These are phyloP conservation scores for Scolecobasidium constrictum DNA, from an alignment of 2,329 filamentous ascomycete species.

Conservation along the genomic window DNA sequence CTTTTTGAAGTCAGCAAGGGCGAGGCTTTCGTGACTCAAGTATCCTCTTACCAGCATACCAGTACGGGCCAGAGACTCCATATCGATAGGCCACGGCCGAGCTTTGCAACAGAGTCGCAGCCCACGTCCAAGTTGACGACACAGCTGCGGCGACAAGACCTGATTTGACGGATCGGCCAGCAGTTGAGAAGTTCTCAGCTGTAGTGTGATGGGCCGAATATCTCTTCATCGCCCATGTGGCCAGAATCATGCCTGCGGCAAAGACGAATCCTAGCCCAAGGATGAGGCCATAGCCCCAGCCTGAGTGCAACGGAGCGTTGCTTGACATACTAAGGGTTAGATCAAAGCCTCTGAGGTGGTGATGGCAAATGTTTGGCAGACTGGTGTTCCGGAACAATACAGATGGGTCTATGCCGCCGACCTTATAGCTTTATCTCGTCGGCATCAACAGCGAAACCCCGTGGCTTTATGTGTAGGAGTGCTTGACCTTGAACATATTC, in stretches of 20 bases:
- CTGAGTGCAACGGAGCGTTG: neutral
- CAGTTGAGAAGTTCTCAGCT: conserved; percentile 21
- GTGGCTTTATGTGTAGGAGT: no score
- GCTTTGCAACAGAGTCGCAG: conserved; percentile 22
- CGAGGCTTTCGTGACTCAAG: no score
- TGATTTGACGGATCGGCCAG: conserved; percentile 19
- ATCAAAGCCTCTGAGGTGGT: no score
- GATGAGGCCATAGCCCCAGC: conserved; percentile 21
- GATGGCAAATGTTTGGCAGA: no score
- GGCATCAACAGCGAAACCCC: no score
- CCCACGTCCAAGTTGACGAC: conserved; percentile 13
- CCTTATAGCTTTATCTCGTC: no score
- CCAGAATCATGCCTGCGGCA: conserved; percentile 17
- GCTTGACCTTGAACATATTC: no score
- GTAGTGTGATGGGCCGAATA: conserved; percentile 22
- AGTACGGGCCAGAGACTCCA: conserved; percentile 16
- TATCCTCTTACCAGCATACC: conserved; percentile 10
- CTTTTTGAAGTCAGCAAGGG: no score
- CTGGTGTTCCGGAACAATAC: no score
- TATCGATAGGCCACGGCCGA: conserved; percentile 25
- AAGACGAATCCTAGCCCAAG: conserved; percentile 21
- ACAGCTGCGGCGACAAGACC: conserved; percentile 20
- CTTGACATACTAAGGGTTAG: no score
- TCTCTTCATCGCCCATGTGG: conserved; percentile 20
- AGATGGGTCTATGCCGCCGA: no score